Conservation (phyloP, 768 basidiomycete genomes). For the Trametes sanguinea region DNA sequence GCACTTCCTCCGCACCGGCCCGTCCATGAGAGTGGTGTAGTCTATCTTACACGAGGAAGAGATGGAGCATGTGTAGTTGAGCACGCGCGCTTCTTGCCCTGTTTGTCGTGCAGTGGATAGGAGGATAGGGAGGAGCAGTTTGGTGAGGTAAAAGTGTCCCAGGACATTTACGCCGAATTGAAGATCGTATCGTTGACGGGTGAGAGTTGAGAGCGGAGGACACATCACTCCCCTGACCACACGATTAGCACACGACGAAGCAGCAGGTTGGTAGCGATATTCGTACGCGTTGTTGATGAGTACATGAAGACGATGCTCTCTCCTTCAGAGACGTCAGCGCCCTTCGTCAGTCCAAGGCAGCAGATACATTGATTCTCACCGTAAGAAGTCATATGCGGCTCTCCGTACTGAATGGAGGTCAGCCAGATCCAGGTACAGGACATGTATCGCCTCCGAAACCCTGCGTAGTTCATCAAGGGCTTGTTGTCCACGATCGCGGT, state of each 20-base stretch:
- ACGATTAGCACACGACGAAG: constrained; percentile 23
- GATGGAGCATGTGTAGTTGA: constrained; percentile 45
- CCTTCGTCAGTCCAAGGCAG: neutral
- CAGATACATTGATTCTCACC: neutral
- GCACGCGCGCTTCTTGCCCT: constrained; percentile 45
- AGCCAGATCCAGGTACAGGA: constrained; percentile 6
- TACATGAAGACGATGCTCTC: constrained; percentile 45
- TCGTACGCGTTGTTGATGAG: constrained; percentile 53
- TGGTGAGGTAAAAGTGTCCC: constrained; percentile 57
- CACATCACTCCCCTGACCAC: constrained; percentile 30
- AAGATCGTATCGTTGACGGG: constrained; percentile 41
- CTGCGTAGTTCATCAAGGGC: constrained; percentile 9
- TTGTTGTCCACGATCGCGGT: neutral
- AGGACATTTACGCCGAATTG: constrained; percentile 44
- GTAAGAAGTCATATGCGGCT: constrained; percentile 7
- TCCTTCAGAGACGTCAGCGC: constrained; percentile 8
- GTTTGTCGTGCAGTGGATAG: constrained; percentile 40
- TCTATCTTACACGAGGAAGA: constrained; percentile 36
- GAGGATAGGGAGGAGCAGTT: constrained; percentile 49
- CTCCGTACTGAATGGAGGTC: constrained; percentile 9
- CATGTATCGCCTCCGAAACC: constrained; percentile 7
- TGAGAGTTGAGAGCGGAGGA: constrained; percentile 5
- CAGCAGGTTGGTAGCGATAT: constrained; percentile 31
- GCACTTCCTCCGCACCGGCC: constrained; percentile 23
- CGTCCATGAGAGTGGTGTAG: constrained; percentile 40